These are phyloP conservation scores for Populus hybrid DNA, from an alignment of 441 rosid genomes.

Conservation along the genomic window DNA sequence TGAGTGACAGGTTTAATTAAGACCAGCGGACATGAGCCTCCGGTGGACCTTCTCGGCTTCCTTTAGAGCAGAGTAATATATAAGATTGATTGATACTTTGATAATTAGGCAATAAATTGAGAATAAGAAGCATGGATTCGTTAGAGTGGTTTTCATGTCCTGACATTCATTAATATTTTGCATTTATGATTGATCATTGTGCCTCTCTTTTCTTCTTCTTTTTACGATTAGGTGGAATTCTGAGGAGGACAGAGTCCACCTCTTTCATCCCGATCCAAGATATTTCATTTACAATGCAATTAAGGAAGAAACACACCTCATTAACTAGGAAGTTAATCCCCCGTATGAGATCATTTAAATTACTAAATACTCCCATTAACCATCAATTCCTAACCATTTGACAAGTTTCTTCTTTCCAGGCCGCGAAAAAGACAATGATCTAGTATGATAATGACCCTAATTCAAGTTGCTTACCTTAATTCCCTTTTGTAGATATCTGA, in stretches of 20 bases:
- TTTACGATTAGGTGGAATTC: neutral
- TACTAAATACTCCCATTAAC: neutral
- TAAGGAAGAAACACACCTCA: neutral
- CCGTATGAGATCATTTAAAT: neutral
- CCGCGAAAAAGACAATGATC: neutral
- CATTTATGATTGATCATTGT: slow-evolving; percentile 2
- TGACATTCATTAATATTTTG: slow-evolving; percentile 5
- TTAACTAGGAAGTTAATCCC: neutral
- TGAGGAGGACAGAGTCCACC: neutral
- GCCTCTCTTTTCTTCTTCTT: neutral
- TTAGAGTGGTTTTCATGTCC: slow-evolving; percentile 7
- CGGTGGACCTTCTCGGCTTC: slow-evolving; percentile 36
- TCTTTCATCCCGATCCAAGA: neutral
- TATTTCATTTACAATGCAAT: neutral
- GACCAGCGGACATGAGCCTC: slow-evolving; percentile 23
- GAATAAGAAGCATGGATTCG: slow-evolving; percentile 13
- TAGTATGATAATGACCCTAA: neutral
- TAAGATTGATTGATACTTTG: slow-evolving; percentile 27
- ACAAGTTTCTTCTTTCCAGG: neutral
- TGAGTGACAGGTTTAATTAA: slow-evolving; percentile 20
- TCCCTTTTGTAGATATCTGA: neutral
- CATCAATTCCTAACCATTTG: neutral
- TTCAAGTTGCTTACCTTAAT: neutral
- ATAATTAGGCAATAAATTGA: slow-evolving; percentile 21
- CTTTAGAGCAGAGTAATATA: slow-evolving; percentile 17